A percentile compares a stretch with the other conserved stretches of the same genome.
Conservation (phyloP, 495 filamentous ascomycete species). For the Penicillium simplicissimum region DNA sequence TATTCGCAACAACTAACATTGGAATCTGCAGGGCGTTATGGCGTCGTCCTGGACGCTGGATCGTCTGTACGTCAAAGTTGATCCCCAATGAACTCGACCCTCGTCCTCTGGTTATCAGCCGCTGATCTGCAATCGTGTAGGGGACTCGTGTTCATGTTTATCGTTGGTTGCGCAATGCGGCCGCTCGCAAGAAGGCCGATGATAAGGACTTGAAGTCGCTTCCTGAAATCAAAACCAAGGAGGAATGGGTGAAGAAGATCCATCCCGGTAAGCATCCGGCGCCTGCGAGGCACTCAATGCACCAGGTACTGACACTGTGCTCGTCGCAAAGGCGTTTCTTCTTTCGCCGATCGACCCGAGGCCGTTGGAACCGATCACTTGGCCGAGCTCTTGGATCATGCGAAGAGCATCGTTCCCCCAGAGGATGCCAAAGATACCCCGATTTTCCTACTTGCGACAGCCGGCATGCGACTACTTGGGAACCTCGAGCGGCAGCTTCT, state of each 20-base stretch:
- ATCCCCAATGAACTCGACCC: not conserved
- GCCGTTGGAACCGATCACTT: conserved; percentile 82
- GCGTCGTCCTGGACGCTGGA: conserved; percentile 68
- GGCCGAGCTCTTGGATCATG: conserved; percentile 75
- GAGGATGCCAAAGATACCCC: conserved; percentile 81
- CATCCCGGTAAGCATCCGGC: conserved; percentile 62
- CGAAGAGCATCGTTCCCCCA: conserved; percentile 75
- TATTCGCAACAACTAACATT: conserved; percentile 6
- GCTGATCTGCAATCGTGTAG: conserved; percentile 31
- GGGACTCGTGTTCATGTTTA: conserved; percentile 95
- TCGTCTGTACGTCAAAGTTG: conserved; percentile 55
- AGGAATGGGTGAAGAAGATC: conserved; percentile 91
- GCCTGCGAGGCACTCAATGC: not conserved
- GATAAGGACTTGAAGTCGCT: conserved; percentile 64
- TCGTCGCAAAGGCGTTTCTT: conserved; percentile 69
- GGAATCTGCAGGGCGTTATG: conserved; percentile 54
- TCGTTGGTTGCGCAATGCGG: conserved; percentile 76
- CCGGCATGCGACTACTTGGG: conserved; percentile 92
- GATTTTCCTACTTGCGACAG: conserved; percentile 92
- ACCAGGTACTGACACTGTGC: conserved; percentile 7
- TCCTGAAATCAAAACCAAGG: conserved; percentile 78
- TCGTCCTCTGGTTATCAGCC: not conserved
- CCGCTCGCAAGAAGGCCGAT: conserved; percentile 62
- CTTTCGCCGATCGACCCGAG: conserved; percentile 75
- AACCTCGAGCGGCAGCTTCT: conserved; percentile 68